These are phyloP conservation scores for Fomitopsis pinicola DNA, from an alignment of 1,284 basidiomycete genomes.

Conservation along the genomic window DNA sequence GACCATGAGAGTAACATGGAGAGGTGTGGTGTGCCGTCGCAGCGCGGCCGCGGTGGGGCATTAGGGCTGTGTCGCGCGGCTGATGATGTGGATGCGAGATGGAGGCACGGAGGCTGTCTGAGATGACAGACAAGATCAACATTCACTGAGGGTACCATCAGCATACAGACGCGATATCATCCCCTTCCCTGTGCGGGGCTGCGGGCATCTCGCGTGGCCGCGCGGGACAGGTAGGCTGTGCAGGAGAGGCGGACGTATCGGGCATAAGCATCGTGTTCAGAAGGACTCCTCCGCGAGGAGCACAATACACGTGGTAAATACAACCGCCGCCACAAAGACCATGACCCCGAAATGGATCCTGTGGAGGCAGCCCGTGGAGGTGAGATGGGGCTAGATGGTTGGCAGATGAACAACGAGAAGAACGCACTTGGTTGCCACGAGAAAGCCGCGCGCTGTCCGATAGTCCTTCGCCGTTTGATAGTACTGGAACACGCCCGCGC, in stretches of 20 bases:
- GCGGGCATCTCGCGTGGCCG: neutral
- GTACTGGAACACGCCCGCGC: constrained; percentile 62
- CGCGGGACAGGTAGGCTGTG: neutral
- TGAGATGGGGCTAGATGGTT: neutral
- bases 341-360: constrained; percentile 21
- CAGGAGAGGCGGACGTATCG: neutral
- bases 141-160: neutral
- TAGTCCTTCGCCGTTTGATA: constrained; percentile 52
- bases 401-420: constrained; percentile 6
- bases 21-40: neutral
- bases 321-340: constrained; percentile 17
- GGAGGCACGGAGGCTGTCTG: constrained; percentile 1
- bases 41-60: neutral
- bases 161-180: neutral
- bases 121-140: constrained; percentile 1
- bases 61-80: constrained; percentile 6
- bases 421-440: constrained; percentile 54
- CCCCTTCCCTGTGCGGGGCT: neutral
- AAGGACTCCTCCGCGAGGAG: constrained; percentile 16
- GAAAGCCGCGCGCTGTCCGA: constrained; percentile 52
- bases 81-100: constrained; percentile 1
- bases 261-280: neutral
- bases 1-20: constrained; percentile 7
- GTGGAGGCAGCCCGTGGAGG: neutral
- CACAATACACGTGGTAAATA: constrained; percentile 22